These are phyloP conservation scores for Leucaena leucocephala DNA, from an alignment of 306 rosid genomes.

Conservation along the genomic window DNA sequence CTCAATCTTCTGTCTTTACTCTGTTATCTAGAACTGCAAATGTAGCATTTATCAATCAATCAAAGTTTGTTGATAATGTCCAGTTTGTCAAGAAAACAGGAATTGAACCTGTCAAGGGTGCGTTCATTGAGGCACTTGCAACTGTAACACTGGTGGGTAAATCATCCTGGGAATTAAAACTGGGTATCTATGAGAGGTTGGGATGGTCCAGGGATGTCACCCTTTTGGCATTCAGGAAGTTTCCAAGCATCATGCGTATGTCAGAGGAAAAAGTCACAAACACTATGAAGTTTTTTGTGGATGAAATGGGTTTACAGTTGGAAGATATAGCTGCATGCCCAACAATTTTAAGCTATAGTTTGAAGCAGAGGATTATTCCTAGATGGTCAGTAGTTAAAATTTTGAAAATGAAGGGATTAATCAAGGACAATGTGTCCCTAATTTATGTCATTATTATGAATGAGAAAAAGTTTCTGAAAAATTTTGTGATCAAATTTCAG, in stretches of 20 bases:
- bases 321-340: slow-evolving; percentile 15
- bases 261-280: neutral
- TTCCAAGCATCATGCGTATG: slow-evolving; percentile 8
- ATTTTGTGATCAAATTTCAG: neutral
- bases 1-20: neutral
- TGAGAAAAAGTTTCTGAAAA: neutral
- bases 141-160: neutral
- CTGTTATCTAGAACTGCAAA: neutral
- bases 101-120: neutral
- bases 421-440: neutral
- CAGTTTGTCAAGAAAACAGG: slow-evolving; percentile 32
- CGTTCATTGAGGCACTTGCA: slow-evolving; percentile 22
- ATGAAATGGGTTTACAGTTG: slow-evolving; percentile 28
- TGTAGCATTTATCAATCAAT: neutral
- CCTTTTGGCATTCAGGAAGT: slow-evolving; percentile 30
- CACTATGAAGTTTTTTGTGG: slow-evolving; percentile 22
- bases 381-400: slow-evolving; percentile 33
- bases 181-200: slow-evolving; percentile 23
- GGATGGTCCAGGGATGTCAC: slow-evolving; percentile 38
- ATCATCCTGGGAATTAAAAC: slow-evolving; percentile 17
- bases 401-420: neutral
- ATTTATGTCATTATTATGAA: neutral
- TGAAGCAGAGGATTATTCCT: slow-evolving; percentile 38
- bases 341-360: neutral
- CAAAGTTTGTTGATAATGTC: neutral